These are phyloP conservation scores for Melampsora americana DNA, from an alignment of 1,284 basidiomycete genomes.

Conservation along the genomic window DNA sequence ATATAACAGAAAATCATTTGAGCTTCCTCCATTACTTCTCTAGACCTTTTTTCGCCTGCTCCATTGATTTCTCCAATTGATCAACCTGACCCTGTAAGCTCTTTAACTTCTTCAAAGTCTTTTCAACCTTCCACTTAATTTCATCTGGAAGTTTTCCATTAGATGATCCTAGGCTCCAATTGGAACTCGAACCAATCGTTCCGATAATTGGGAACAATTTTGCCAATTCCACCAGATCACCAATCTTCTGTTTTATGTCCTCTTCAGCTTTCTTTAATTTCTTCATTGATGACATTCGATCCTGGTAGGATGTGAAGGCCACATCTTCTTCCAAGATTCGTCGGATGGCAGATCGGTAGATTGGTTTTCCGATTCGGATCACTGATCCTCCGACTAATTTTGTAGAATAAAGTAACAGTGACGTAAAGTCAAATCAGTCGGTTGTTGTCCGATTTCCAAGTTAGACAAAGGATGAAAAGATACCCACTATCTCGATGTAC, in stretches of 20 bases:
- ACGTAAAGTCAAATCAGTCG: constrained; percentile 4
- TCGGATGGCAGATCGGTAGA: constrained; percentile 80
- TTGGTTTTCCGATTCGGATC: constrained; percentile 83
- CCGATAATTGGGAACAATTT: constrained; percentile 26
- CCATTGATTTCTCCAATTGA: background rate
- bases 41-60: background rate
- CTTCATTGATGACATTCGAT: constrained; percentile 4
- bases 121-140: constrained; percentile 20
- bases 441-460: background rate
- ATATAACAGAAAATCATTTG: too few species aligned
- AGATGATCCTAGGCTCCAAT: constrained; percentile 25
- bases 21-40: too few species aligned
- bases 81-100: background rate
- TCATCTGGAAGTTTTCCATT: constrained; percentile 12
- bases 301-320: constrained; percentile 19
- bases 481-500: constrained; percentile 13
- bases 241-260: background rate
- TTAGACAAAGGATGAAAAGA: background rate
- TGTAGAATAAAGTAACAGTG: constrained; percentile 16
- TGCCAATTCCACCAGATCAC: constrained; percentile 11
- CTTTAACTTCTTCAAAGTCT: constrained; percentile 6
- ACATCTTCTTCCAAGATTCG: constrained; percentile 62
- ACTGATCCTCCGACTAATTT: constrained; percentile 70
- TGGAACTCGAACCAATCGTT: constrained; percentile 5
- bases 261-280: constrained; percentile 18